These are phyloP conservation scores for Penicillium subrubescens DNA, from an alignment of 495 filamentous ascomycete species.

Conservation along the genomic window DNA sequence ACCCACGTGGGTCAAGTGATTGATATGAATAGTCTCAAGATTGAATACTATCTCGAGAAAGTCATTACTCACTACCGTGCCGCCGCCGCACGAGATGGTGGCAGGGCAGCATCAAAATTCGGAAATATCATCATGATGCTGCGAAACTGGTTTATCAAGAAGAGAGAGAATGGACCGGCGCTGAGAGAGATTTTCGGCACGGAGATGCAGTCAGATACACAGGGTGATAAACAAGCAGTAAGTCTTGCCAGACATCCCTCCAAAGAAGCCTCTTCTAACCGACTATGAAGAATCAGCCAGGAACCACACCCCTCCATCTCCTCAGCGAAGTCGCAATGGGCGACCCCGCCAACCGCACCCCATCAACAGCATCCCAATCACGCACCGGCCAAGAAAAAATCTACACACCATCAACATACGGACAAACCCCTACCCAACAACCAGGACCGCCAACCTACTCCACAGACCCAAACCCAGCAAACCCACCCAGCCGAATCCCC, in stretches of 20 bases:
- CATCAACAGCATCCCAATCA: background rate
- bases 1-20: constrained; percentile 77
- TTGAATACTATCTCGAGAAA: constrained; percentile 72
- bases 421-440: background rate
- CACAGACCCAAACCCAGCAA: background rate
- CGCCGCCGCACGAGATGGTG: constrained; percentile 64
- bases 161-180: constrained; percentile 38
- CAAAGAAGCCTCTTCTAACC: background rate
- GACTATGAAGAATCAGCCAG: background rate
- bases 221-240: constrained; percentile 10
- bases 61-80: constrained; percentile 67
- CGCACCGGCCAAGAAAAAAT: constrained; percentile 7
- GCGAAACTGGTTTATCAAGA: constrained; percentile 66
- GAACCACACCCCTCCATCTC: constrained; percentile 30
- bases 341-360: constrained; percentile 35
- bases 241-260: background rate
- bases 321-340: constrained; percentile 70
- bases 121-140: constrained; percentile 74
- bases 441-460: background rate
- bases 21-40: constrained; percentile 68
- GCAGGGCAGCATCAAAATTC: constrained; percentile 75
- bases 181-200: constrained; percentile 35
- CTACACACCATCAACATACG: constrained; percentile 12
- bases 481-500: constrained; percentile 1
- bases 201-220: constrained; percentile 13